Base-by-base conservation (phyloP, 371 early-diverging fungal genomes). In the Aphelidium insulamus region DNA sequence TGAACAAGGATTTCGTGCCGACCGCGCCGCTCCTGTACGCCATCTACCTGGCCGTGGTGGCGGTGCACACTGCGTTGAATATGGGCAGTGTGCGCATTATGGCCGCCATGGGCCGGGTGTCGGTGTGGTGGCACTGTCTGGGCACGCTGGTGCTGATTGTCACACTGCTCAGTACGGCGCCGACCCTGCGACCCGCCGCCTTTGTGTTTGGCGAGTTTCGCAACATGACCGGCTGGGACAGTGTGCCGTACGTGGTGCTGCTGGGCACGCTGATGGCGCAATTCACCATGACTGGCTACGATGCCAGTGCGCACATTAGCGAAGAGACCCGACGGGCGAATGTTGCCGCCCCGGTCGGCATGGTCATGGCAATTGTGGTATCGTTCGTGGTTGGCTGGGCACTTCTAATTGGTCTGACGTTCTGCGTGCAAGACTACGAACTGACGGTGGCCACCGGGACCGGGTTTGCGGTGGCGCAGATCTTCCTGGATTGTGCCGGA, bases 291-390 rank as follows among this genome's bases (percentile, higher is more conserved):
- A 62, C 64, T 12, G 74, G 76, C n/a, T 77, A 69, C 48, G 77
- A 77, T 33, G 61, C 69, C 17, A 65, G 71, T 4, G 74, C 74
- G 4, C 74, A 77, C 41, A 67, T 77, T 64, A 60, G 70, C 4
- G 77, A 77, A 34, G 77, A 77, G 47, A 74, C 78, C 14, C 50
- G 52, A 20, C 58, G 54, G 38, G 62, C 56, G 18, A 60, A 54
- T 43, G 51, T 50, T 22, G 59, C 58, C 23, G 71, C 69, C 0
- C 75, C 78, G 1, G 47, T 53, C 15, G 72, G 67, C 21, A 74
- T 77, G 32, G 46, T 71, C 26, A 43, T 50, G 31, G 57, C 70
- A 18, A 64, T 72, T 35, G 56, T 56, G 17, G 60, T 69, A 21
- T 61, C 62, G 15, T 55, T 58, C 14, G 19, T 58, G 20, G 52